Evolutionary conservation across 108 stramenopile species (phyloP), one percentile per base, ranked within the genome.

Genomic region (Conticribra guillardii): DNA sequence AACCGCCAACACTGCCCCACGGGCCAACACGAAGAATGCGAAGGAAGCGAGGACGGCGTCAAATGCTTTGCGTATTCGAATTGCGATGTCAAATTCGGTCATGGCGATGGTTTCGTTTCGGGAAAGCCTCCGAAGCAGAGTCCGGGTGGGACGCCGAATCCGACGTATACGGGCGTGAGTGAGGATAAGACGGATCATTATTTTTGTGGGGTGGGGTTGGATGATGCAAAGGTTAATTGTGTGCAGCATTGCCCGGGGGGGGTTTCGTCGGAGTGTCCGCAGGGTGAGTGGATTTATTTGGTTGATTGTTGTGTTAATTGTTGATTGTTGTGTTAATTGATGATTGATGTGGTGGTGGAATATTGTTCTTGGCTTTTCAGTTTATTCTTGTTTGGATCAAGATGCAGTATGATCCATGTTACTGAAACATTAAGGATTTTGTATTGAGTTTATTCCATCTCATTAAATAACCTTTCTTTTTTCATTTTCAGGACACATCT

Each of bases 21-120:
- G 29, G 78, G 78, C 46, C 52, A 51, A 3, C 54, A 51, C 29
- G 78, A 81, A 65, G 74, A 76, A 33, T 76, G 80, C 64, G 80
- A 81, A 32, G 63, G 63, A 16, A 46, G 21, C 63, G 50, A 63
- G 8, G 58, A 76, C 16, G 74, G 74, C 22, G 51, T 53, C 41
- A 81, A 81, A 31, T 81, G 80, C 24, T 81, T 71, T 45, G 74
- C 74, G 33, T 75, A 71, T 46, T 62, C 68, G 0, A 50, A 53
- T 29, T 79, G 78, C 56, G 78, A 79, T 54, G 49, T 64, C 23
- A 58, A 49, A 50, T 48, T 41, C 11, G 37, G 37, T 11, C 37
- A 59, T 22, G 78, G 78, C 15, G 49, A 79, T 63, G 78, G 78
- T 18, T 32, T 31, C 31, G 53, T 32, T 17, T 79, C 45, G 4